Percentiles rank a stretch among this genome's conserved stretches.
phyloP scores from a whole-genome alignment of 2,329 filamentous ascomycete genomes.

The Aspergillus calidoustus region DNA sequence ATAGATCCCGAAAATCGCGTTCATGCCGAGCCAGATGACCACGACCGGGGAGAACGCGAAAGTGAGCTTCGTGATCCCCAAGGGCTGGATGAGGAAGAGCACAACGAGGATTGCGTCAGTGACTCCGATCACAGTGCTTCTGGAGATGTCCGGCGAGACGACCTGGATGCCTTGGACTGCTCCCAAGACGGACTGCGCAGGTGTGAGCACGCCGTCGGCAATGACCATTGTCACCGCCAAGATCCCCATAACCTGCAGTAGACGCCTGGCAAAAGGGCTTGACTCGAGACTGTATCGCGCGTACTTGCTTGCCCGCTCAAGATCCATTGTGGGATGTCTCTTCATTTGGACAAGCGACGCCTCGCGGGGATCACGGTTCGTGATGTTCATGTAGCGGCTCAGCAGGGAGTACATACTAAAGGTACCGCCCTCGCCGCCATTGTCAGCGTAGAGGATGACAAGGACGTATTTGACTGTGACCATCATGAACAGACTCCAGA shows the following conservation, averaged over 20 bases:
- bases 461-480: conserved; percentile 62
- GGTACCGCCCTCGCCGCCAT: conserved; percentile 63
- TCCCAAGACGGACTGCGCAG: conserved; percentile 62
- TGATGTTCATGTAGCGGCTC: conserved; percentile 57
- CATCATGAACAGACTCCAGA: conserved; percentile 61
- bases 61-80: conserved; percentile 57
- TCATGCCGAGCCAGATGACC: conserved; percentile 60
- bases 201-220: conserved; percentile 61
- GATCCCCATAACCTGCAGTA: conserved; percentile 58
- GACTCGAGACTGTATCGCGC: conserved; percentile 55
- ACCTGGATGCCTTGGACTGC: conserved; percentile 60
- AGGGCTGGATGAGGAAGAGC: conserved; percentile 59
- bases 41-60: conserved; percentile 59
- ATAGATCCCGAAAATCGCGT: conserved; percentile 59
- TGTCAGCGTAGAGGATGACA: conserved; percentile 58
- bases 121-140: conserved; percentile 54
- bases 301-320: conserved; percentile 48
- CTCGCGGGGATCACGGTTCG: conserved; percentile 57
- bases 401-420: conserved; percentile 60
- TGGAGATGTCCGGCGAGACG: conserved; percentile 52
- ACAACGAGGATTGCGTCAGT: conserved; percentile 59
- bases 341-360: conserved; percentile 53
- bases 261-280: conserved; percentile 49
- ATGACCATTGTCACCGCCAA: conserved; percentile 60
- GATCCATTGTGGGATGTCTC: conserved; percentile 50